Percentiles rank a stretch among this genome's conserved stretches.
Evolutionary conservation across 2,329 filamentous ascomycete genomes (phyloP).

Genomic region (Pseudopyricularia cyperi): DNA sequence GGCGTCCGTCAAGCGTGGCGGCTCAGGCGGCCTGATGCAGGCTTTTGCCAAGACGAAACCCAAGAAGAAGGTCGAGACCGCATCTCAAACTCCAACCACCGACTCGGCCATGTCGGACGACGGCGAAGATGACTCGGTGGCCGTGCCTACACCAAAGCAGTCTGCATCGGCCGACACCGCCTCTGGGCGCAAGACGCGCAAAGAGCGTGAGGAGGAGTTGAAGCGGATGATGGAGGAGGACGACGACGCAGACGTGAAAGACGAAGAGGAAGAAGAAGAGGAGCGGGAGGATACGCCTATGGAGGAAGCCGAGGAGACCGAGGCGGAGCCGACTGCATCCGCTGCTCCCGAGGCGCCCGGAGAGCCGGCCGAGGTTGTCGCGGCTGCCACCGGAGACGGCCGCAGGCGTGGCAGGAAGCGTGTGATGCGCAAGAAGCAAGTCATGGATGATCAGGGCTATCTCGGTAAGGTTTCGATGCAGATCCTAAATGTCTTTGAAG

Average conservation of each 20-base stretch:
- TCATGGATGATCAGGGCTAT: slow-evolving; percentile 81
- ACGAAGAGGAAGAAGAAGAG: slow-evolving; percentile 32
- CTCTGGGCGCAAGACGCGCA: slow-evolving; percentile 28
- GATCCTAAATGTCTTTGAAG: background rate
- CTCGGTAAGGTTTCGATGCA: slow-evolving; percentile 47
- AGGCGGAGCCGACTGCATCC: slow-evolving; percentile 21
- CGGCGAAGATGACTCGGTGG: slow-evolving; percentile 40
- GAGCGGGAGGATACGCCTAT: slow-evolving; percentile 24
- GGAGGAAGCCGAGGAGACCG: slow-evolving; percentile 9
- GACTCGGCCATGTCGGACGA: slow-evolving; percentile 34
- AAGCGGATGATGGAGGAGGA: slow-evolving; percentile 66
- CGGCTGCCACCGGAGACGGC: slow-evolving; percentile 35
- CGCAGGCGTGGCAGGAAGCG: slow-evolving; percentile 64
- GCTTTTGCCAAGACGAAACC: slow-evolving; percentile 59
- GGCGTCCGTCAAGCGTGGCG: slow-evolving; percentile 40
- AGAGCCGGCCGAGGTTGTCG: slow-evolving; percentile 32
- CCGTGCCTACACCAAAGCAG: slow-evolving; percentile 27
- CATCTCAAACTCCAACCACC: slow-evolving; percentile 19
- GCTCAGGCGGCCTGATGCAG: slow-evolving; percentile 54
- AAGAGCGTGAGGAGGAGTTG: slow-evolving; percentile 53
- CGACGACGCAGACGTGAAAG: slow-evolving; percentile 36
- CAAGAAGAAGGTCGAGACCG: slow-evolving; percentile 25
- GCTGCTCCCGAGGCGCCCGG: slow-evolving; percentile 21
- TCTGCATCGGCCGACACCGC: slow-evolving; percentile 13
- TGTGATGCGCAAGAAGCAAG: slow-evolving; percentile 77